Evolutionary conservation across 306 rosid species (phyloP), one percentile per base, ranked within the genome.

Genomic region (Glycine soja): DNA sequence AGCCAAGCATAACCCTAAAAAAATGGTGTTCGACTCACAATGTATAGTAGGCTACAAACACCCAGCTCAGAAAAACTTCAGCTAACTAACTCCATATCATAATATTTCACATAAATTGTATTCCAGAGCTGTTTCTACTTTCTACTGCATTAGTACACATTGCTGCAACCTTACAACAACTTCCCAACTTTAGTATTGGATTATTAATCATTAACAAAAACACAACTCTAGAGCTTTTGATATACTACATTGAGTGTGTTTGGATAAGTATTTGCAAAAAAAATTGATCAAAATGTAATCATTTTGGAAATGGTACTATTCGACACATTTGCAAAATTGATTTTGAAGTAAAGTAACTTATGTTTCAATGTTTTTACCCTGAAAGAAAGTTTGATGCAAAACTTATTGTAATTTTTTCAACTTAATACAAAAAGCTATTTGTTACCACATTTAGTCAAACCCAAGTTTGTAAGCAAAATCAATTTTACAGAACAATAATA

Each of bases 1-100:
- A 78, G 54, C 56, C 45, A 54, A 72, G 72, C 85, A 57, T 45
- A 72, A 72, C 72, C 14, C 46, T 56, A 9, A 65, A 48, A 74
- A 48, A 65, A 36, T 8, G 19, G 13, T 0, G 34, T 57, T 19
- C 77, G 36, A 56, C 43, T 65, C 43, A 46, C 58, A 46, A 19
- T 66, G 52, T 50, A 34, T 54, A 57, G 19, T 19, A 63, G 40
- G 16, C 66, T 30, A 36, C 43, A 40, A 24, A 58, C 1, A 74
- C 58, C 72, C 68, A 61, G 24, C 47, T 75, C 63, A 61, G 76
- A 70, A 47, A 75, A 48, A 66, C 38, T 70, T 73, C 64, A 59
- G 53, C 59, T 14, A 71, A 62, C 68, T 42, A 59, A 10, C 46
- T 72, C 32, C 10, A 58, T 46, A 15, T 58, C 42, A 8, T 46